Percentiles rank a stretch among this genome's conserved stretches.
Conservation (phyloP, 768 basidiomycete genomes). For the Saitozyma sp. region DNA sequence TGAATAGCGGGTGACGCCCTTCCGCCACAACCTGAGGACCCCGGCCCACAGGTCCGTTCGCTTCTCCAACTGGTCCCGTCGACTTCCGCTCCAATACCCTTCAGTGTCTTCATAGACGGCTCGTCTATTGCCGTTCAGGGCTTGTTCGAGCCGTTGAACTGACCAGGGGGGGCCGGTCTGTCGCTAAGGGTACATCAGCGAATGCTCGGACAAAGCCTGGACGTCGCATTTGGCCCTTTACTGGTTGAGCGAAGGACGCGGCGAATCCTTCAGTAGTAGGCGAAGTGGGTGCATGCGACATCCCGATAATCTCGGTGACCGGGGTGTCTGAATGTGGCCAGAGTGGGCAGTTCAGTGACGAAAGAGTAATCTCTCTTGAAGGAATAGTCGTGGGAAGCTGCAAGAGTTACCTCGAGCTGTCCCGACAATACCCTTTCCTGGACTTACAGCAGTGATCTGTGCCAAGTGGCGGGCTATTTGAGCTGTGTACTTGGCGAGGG, state of each 20-base stretch:
- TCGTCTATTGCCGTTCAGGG: slow-evolving; percentile 34
- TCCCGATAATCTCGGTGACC: slow-evolving; percentile 60
- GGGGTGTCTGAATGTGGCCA: slow-evolving; percentile 64
- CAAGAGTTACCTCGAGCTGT: background rate
- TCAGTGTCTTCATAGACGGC: slow-evolving; percentile 25
- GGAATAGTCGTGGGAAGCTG: slow-evolving; percentile 64
- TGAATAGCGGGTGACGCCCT: too few species aligned
- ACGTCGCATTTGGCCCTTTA: too few species aligned
- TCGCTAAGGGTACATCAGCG: background rate
- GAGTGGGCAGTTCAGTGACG: slow-evolving; percentile 67
- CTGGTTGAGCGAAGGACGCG: slow-evolving; percentile 7
- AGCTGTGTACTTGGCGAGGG: slow-evolving; percentile 67
- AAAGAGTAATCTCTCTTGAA: slow-evolving; percentile 59
- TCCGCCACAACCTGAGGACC: slow-evolving; percentile 20
- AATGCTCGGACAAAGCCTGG: background rate
- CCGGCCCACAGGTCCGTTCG: slow-evolving; percentile 40
- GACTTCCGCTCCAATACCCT: slow-evolving; percentile 22
- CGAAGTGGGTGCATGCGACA: slow-evolving; percentile 15
- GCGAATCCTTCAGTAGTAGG: slow-evolving; percentile 28
- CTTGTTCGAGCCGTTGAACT: slow-evolving; percentile 33
- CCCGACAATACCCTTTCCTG: background rate
- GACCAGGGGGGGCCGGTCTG: slow-evolving; percentile 3
- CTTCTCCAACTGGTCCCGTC: slow-evolving; percentile 43
- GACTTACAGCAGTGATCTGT: slow-evolving; percentile 66
- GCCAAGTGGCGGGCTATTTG: slow-evolving; percentile 68